Evolutionary conservation across 2,329 filamentous ascomycete genomes (phyloP).

Genomic region (Tolypocladium tundrense): DNA sequence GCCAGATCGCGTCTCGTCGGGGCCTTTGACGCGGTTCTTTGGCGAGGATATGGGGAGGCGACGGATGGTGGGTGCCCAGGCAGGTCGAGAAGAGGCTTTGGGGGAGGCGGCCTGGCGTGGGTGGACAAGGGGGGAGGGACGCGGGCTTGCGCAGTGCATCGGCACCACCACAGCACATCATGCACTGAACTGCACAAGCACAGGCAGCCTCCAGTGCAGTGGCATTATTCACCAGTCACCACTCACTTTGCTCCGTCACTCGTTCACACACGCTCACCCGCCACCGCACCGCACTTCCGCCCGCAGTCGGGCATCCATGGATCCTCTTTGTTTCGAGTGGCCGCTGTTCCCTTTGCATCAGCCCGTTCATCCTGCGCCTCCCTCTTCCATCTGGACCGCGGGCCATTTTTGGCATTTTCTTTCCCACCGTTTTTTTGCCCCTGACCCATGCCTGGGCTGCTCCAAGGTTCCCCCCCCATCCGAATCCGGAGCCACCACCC

Average conservation of each 20-base stretch:
- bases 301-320: neutral
- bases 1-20: conserved; percentile 19
- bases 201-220: neutral
- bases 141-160: neutral
- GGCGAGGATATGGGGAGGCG: conserved; percentile 11
- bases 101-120: conserved; percentile 12
- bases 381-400: neutral
- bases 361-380: neutral
- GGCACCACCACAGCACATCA: neutral
- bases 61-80: conserved; percentile 11
- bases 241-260: neutral
- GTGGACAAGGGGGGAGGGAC: conserved; percentile 13
- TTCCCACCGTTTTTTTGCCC: neutral
- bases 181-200: neutral
- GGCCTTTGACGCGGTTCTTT: conserved; percentile 20
- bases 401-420: neutral
- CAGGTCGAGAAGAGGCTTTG: conserved; percentile 6
- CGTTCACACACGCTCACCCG: neutral
- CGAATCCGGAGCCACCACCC: neutral
- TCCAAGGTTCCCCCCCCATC: neutral
- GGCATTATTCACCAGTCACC: too few species aligned
- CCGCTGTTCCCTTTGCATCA: neutral
- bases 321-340: neutral
- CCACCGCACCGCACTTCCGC: neutral
- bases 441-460: neutral